phyloP scores from a whole-genome alignment of 1,139 yeast species.

The Taphrina betulina region DNA sequence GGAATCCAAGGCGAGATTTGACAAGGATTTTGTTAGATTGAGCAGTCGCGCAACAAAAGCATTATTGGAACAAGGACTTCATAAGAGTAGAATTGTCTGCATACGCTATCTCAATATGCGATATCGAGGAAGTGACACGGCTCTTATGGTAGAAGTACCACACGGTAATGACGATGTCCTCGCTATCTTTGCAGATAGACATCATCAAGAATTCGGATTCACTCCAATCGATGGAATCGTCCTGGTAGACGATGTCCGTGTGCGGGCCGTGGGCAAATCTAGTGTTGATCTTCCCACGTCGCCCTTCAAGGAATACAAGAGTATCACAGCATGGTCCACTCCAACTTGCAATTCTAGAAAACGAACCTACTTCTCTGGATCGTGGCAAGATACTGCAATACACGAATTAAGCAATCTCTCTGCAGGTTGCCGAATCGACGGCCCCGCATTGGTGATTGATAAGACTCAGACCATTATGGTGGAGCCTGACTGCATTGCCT shows the following conservation, averaged over 20 bases:
- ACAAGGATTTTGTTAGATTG: slow-evolving; percentile 47
- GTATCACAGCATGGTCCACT: slow-evolving; percentile 48
- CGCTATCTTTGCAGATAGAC: slow-evolving; percentile 52
- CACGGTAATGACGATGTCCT: slow-evolving; percentile 43
- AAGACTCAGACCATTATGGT: slow-evolving; percentile 82
- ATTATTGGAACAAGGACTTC: slow-evolving; percentile 53
- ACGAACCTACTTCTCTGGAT: no score
- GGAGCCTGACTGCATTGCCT: slow-evolving; percentile 63
- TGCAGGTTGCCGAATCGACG: slow-evolving; percentile 57
- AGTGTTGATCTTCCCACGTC: slow-evolving; percentile 26
- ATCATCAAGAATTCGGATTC: slow-evolving; percentile 70
- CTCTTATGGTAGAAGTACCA: slow-evolving; percentile 60
- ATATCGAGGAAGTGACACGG: slow-evolving; percentile 85
- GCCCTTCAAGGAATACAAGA: slow-evolving; percentile 37
- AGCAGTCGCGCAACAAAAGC: slow-evolving; percentile 45
- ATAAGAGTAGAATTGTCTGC: slow-evolving; percentile 45
- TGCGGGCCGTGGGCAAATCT: slow-evolving; percentile 54
- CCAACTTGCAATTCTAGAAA: no score
- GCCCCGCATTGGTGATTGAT: slow-evolving; percentile 84
- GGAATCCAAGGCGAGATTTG: slow-evolving; percentile 42
- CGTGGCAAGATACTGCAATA: slow-evolving; percentile 57
- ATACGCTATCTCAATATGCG: slow-evolving; percentile 74
- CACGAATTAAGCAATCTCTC: slow-evolving; percentile 53
- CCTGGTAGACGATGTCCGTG: slow-evolving; percentile 79
- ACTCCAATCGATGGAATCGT: slow-evolving; percentile 57